phyloP scores from a whole-genome alignment of 345 rosid species.

The Citrus trifoliata region DNA sequence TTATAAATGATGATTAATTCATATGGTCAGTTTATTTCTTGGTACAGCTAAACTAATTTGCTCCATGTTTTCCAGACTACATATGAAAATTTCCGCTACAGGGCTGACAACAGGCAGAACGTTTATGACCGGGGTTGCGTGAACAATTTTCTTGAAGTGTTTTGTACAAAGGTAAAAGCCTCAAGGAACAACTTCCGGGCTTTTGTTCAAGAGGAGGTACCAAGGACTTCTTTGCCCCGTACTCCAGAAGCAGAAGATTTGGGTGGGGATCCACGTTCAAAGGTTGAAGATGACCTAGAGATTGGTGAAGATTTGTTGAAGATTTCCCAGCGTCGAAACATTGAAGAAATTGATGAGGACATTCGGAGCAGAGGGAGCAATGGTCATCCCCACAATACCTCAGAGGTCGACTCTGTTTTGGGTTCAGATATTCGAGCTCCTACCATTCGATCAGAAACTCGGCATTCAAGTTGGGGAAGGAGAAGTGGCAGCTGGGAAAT shows the following conservation, averaged over 20 bases:
- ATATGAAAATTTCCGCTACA: slow-evolving; percentile 85
- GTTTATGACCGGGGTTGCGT: slow-evolving; percentile 58
- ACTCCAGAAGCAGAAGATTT: slow-evolving; percentile 55
- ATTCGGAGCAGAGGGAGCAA: slow-evolving; percentile 66
- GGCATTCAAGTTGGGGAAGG: slow-evolving; percentile 79
- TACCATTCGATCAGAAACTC: slow-evolving; percentile 54
- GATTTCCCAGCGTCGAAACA: slow-evolving; percentile 80
- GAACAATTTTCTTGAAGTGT: slow-evolving; percentile 66
- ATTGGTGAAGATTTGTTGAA: slow-evolving; percentile 87
- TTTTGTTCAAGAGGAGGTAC: slow-evolving; percentile 55
- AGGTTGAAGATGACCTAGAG: slow-evolving; percentile 92
- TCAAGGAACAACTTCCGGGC: slow-evolving; percentile 79
- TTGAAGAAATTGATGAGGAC: slow-evolving; percentile 61
- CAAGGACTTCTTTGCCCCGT: slow-evolving; percentile 42
- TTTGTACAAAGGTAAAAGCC: slow-evolving; percentile 67
- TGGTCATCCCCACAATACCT: slow-evolving; percentile 45
- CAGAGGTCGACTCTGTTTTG: slow-evolving; percentile 52
- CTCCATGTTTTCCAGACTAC: slow-evolving; percentile 69
- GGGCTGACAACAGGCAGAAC: slow-evolving; percentile 69
- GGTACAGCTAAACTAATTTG: slow-evolving; percentile 2
- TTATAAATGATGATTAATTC: not conserved
- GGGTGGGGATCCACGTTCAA: slow-evolving; percentile 56
- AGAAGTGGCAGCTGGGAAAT: slow-evolving; percentile 88
- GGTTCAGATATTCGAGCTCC: slow-evolving; percentile 62
- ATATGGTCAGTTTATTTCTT: not conserved